phyloP scores from a whole-genome alignment of 768 basidiomycete species.

The Suillus subaureus region DNA sequence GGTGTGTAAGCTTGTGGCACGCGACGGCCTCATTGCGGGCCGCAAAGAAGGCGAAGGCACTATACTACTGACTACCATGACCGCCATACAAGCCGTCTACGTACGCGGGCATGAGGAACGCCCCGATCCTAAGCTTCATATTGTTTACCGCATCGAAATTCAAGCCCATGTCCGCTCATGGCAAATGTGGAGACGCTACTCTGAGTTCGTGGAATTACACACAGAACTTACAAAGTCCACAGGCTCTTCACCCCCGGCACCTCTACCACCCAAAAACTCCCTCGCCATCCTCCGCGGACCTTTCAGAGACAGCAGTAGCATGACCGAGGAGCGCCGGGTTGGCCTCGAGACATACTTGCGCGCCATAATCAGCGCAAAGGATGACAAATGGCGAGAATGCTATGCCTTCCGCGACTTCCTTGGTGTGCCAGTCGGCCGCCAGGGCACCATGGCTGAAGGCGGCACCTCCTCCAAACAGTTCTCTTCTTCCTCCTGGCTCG shows the following conservation, averaged over 20 bases:
- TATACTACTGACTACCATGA: slow-evolving; percentile 41
- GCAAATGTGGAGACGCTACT: slow-evolving; percentile 94
- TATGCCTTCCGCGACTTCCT: slow-evolving; percentile 87
- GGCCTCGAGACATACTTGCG: slow-evolving; percentile 87
- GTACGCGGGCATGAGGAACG: slow-evolving; percentile 73
- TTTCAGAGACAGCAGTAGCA: slow-evolving; percentile 50
- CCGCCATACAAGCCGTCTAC: slow-evolving; percentile 77
- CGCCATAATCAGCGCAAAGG: slow-evolving; percentile 79
- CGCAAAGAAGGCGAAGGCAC: not conserved
- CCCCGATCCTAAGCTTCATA: slow-evolving; percentile 70
- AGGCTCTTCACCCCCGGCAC: slow-evolving; percentile 75
- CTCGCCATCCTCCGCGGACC: slow-evolving; percentile 65
- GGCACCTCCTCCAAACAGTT: slow-evolving; percentile 48
- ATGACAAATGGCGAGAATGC: slow-evolving; percentile 79
- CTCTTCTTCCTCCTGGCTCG: slow-evolving; percentile 83
- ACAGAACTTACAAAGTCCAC: slow-evolving; percentile 78
- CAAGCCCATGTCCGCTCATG: slow-evolving; percentile 89
- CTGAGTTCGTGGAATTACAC: slow-evolving; percentile 89
- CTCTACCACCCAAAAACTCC: slow-evolving; percentile 85
- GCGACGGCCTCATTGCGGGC: not conserved
- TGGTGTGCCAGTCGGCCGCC: slow-evolving; percentile 71
- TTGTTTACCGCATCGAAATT: slow-evolving; percentile 81
- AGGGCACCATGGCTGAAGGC: slow-evolving; percentile 35
- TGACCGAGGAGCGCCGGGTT: slow-evolving; percentile 74
- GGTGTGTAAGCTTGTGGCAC: not conserved